These are phyloP conservation scores for Serendipita sp. DNA, from an alignment of 1,284 basidiomycete species.

Conservation along the genomic window DNA sequence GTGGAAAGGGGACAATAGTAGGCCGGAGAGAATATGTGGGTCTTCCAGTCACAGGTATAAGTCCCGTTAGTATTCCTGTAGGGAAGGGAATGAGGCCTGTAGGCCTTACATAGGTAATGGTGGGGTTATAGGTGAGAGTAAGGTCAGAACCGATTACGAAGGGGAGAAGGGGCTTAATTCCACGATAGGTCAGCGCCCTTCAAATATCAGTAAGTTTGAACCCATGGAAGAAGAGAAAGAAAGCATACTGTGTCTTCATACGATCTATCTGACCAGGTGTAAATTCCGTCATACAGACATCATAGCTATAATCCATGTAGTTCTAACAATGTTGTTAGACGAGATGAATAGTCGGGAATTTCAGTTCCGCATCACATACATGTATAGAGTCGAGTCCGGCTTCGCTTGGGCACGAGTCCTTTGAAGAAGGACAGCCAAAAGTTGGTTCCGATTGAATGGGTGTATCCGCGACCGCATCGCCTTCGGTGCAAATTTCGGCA, in stretches of 20 bases:
- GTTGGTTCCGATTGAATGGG: constrained; percentile 31
- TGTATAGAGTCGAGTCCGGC: neutral
- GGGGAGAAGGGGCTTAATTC: no score
- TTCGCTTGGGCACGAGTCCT: neutral
- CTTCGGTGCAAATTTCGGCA: constrained; percentile 31
- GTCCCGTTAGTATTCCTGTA: no score
- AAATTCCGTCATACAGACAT: constrained; percentile 17
- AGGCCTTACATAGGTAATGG: no score
- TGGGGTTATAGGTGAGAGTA: no score
- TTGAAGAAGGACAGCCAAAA: neutral
- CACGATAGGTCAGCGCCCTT: no score
- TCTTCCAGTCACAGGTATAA: no score
- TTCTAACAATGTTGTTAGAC: constrained; percentile 23
- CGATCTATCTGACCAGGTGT: constrained; percentile 16
- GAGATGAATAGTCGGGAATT: constrained; percentile 15
- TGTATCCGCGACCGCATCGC: constrained; percentile 38
- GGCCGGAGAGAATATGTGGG: no score
- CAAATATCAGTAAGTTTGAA: no score
- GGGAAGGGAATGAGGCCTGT: no score
- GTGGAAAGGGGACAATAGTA: no score
- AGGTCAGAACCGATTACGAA: no score
- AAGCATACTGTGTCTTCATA: constrained; percentile 7
- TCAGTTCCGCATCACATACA: neutral
- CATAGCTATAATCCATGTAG: constrained; percentile 2
- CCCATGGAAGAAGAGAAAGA: no score